Evolutionary conservation across 768 basidiomycete species (phyloP), one percentile per base, ranked within the genome.

Genomic region (Pisolithus orientalis): DNA sequence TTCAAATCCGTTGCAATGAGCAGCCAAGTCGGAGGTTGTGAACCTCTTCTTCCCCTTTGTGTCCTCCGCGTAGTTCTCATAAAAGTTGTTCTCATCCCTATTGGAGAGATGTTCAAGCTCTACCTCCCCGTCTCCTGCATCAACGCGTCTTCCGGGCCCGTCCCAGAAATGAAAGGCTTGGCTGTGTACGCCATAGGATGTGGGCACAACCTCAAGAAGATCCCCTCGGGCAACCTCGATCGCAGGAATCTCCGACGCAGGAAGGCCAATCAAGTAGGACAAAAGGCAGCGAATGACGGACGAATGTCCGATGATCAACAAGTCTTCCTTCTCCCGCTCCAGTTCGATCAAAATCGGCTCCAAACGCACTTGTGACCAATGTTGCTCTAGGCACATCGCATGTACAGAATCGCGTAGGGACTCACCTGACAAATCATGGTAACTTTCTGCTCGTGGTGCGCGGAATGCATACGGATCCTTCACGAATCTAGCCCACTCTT

Each of bases 211-310:
- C 67, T 99, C 96, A 38, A 98, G 79, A n/a, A 98, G 73, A 65
- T 99, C 96, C 0, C 96, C 96, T 11, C 96, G 82, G 37, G 95
- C 91, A 59, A 99, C 87, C 69, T 98, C 95, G 50, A 98, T 95
- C 1, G 93, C 94, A 0, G 96, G 96, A 43, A 99, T 96, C 66
- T 99, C 96, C 27, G 87, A 87, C 0, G 95, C 92, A 5, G 94
- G 92, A 3, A 98, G 76, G 6, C 96, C 96, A 58, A 93, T 92
- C 60, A 93, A 84, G 67, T 93, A 93, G 2, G 94, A 87, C 43
- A 97, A 80, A 53, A 99, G 76, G 72, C 96, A 99, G 16, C 96
- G 85, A 61, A 98, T 96, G 65, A 98, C 96, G 39, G 93, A 95
- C 14, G 94, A 92, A 65, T 97, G 94, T 1, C 93, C 94, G 59